Evolutionary conservation across 1,139 yeast genomes (phyloP).

Genomic region (Saccharomyces hybrid): DNA sequence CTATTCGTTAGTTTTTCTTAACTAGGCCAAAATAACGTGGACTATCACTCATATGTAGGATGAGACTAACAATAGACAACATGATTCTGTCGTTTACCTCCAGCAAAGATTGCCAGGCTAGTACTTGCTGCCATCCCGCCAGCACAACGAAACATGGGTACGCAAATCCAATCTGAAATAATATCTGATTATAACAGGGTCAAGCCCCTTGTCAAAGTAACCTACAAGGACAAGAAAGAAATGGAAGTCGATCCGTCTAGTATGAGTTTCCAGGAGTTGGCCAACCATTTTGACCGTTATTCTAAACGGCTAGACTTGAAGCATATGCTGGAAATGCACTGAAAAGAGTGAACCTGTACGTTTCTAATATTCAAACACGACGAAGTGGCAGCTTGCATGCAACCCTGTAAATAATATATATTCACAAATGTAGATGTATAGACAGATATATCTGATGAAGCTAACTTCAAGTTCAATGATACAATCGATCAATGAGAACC

Average conservation of each 20-base stretch:
- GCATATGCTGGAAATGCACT: constrained; percentile 47
- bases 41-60: too few species aligned
- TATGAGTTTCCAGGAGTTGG: constrained; percentile 47
- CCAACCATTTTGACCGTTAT: constrained; percentile 56
- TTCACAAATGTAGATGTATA: neutral
- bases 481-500: neutral
- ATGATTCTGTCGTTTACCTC: constrained; percentile 4
- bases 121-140: constrained; percentile 79
- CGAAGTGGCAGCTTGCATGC: neutral
- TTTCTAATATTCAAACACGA: neutral
- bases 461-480: neutral
- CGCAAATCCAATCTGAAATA: constrained; percentile 46
- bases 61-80: neutral
- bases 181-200: constrained; percentile 41
- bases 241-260: constrained; percentile 60
- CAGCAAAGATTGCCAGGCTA: constrained; percentile 71
- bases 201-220: constrained; percentile 59
- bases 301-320: constrained; percentile 61
- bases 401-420: neutral
- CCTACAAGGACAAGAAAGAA: constrained; percentile 72
- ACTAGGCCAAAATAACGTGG: neutral
- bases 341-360: neutral
- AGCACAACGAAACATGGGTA: constrained; percentile 45
- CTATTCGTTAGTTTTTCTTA: neutral
- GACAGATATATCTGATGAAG: neutral